These are phyloP conservation scores for Blastomyces silverae DNA, from an alignment of 2,329 filamentous ascomycete genomes.

Conservation along the genomic window DNA sequence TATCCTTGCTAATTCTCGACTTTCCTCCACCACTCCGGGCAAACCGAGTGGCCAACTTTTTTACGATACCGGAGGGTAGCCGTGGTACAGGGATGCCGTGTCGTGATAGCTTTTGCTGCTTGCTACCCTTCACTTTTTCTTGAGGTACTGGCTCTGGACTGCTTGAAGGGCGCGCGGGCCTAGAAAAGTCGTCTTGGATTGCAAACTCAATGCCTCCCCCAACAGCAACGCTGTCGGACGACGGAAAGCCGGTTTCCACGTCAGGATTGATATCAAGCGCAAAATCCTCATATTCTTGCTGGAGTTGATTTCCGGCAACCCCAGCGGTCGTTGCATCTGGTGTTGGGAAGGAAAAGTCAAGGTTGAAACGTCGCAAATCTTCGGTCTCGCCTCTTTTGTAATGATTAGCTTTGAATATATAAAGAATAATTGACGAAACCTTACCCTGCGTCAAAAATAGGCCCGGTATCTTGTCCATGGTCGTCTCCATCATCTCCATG, in stretches of 20 bases:
- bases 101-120: constrained; percentile 56
- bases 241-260: constrained; percentile 24
- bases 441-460: constrained; percentile 37
- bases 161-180: constrained; percentile 31
- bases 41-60: constrained; percentile 58
- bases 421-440: constrained; percentile 13
- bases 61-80: constrained; percentile 65
- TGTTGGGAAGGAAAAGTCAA: constrained; percentile 38
- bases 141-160: constrained; percentile 34
- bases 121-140: constrained; percentile 28
- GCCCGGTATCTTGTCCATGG: constrained; percentile 32
- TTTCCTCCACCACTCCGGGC: constrained; percentile 60
- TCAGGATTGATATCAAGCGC: constrained; percentile 30
- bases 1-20: constrained; percentile 64
- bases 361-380: constrained; percentile 38
- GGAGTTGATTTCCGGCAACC: constrained; percentile 30
- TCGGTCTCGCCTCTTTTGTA: constrained; percentile 39
- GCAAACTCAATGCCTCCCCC: constrained; percentile 32
- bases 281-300: constrained; percentile 33
- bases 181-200: constrained; percentile 25
- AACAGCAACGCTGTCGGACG: constrained; percentile 27
- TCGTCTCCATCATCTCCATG: constrained; percentile 5
- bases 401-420: constrained; percentile 19
- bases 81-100: constrained; percentile 70
- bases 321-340: constrained; percentile 30